phyloP scores from a whole-genome alignment of 2,329 filamentous ascomycete species.

The Aspergillus niger region DNA sequence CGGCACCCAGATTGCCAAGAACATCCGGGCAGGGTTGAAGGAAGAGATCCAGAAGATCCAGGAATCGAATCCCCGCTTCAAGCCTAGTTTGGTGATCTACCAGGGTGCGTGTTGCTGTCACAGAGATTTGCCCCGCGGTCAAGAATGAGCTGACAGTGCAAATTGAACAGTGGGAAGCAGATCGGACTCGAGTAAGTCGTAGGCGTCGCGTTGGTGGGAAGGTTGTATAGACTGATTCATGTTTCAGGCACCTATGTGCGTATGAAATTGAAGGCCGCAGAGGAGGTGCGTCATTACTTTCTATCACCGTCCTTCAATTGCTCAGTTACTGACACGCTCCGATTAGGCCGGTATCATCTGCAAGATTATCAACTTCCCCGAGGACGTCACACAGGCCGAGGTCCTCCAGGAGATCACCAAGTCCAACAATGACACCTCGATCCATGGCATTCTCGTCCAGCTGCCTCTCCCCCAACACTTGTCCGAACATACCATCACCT shows the following conservation, averaged over 20 bases:
- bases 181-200: slow-evolving; percentile 78
- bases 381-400: slow-evolving; percentile 79
- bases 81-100: slow-evolving; percentile 88
- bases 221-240: slow-evolving; percentile 26
- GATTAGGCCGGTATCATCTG: slow-evolving; percentile 84
- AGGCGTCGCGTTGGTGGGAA: slow-evolving; percentile 4
- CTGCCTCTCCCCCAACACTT: slow-evolving; percentile 86
- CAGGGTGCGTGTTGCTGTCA: slow-evolving; percentile 64
- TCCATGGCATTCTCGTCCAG: slow-evolving; percentile 94
- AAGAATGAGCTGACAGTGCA: slow-evolving; percentile 9
- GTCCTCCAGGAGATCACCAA: slow-evolving; percentile 77
- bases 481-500: slow-evolving; percentile 87
- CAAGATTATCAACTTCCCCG: slow-evolving; percentile 80
- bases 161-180: slow-evolving; percentile 74
- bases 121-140: not conserved
- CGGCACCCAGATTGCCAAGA: slow-evolving; percentile 91
- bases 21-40: slow-evolving; percentile 79
- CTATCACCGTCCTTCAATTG: not conserved
- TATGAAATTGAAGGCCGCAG: slow-evolving; percentile 98
- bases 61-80: slow-evolving; percentile 79
- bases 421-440: slow-evolving; percentile 81
- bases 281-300: slow-evolving; percentile 66
- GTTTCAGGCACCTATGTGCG: slow-evolving; percentile 87
- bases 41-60: slow-evolving; percentile 80
- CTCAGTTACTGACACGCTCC: slow-evolving; percentile 11